Evolutionary conservation across 2,329 filamentous ascomycete species (phyloP).

Genomic region (Pseudogymnoascus sp.): DNA sequence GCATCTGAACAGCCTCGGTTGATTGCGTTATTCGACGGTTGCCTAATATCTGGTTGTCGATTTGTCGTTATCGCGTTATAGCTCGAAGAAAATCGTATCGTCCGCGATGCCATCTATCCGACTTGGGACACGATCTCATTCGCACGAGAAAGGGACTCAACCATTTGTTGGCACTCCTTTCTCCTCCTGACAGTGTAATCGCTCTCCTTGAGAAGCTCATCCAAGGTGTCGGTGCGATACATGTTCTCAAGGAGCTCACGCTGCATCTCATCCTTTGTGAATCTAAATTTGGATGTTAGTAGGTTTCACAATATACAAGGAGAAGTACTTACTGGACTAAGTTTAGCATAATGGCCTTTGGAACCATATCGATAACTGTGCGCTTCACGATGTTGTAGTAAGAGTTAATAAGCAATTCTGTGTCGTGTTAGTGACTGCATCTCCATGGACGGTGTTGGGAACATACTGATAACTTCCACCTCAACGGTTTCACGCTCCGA

Average conservation of each 20-base stretch:
- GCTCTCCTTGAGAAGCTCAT: constrained; percentile 93
- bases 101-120: constrained; percentile 21
- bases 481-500: constrained; percentile 93
- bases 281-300: constrained; percentile 41
- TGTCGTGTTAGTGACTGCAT: constrained; percentile 16
- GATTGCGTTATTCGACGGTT: not conserved
- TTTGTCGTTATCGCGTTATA: constrained; percentile 5
- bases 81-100: constrained; percentile 2
- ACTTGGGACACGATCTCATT: constrained; percentile 91
- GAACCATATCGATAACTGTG: constrained; percentile 99
- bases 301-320: not conserved
- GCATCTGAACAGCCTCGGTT: not conserved
- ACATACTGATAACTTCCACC: constrained; percentile 95
- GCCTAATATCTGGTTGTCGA: not conserved
- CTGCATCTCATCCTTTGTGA: constrained; percentile 98
- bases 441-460: not conserved
- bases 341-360: constrained; percentile 97
- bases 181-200: constrained; percentile 91
- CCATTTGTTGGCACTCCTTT: constrained; percentile 99
- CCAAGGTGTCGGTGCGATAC: constrained; percentile 84
- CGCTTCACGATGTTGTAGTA: constrained; percentile 98
- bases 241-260: constrained; percentile 93
- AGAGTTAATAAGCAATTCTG: constrained; percentile 87
- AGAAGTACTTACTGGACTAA: constrained; percentile 71
- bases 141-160: constrained; percentile 80